These are phyloP conservation scores for Lachnellula subtilissima DNA, from an alignment of 2,329 filamentous ascomycete genomes.

Conservation along the genomic window DNA sequence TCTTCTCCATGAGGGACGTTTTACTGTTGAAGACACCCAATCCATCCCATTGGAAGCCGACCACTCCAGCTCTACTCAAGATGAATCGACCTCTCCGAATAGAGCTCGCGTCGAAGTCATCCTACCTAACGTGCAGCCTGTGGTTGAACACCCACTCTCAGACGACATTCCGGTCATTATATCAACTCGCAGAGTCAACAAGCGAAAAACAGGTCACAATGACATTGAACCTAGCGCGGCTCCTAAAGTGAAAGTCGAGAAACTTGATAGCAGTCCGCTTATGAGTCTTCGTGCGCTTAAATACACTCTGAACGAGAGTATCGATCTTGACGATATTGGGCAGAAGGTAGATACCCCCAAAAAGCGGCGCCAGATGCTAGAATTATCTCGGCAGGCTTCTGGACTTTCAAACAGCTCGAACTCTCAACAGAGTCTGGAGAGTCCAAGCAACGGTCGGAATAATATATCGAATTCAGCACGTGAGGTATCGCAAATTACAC, in stretches of 20 bases:
- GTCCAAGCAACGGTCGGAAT: not conserved
- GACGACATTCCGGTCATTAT: conserved; percentile 24
- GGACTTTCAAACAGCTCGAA: not conserved
- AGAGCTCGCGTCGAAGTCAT: not conserved
- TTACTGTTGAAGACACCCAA: conserved; percentile 12
- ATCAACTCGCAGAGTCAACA: conserved; percentile 23
- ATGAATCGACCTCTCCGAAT: conserved; percentile 2
- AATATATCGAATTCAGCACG: not conserved
- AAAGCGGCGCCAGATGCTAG: conserved; percentile 22
- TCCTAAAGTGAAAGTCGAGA: conserved; percentile 27
- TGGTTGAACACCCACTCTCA: conserved; percentile 3
- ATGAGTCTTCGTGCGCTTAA: conserved; percentile 17
- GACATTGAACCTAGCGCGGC: conserved; percentile 1
- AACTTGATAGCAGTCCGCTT: conserved; percentile 25
- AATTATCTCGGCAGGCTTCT: conserved; percentile 7
- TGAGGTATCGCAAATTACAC: not conserved
- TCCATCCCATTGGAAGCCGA: conserved; percentile 12
- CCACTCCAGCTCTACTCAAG: conserved; percentile 27
- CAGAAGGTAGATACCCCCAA: conserved; percentile 32
- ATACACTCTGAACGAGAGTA: conserved; percentile 23
- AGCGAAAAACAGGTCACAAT: conserved; percentile 20
- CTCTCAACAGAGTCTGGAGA: not conserved
- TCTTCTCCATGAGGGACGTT: not conserved
- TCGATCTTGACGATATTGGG: conserved; percentile 35
- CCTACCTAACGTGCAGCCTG: not conserved